A percentile compares a stretch with the other conserved stretches of the same genome.
These are phyloP conservation scores for Mortierella sp. DNA, from an alignment of 371 early-diverging fungal species.

Conservation along the genomic window DNA sequence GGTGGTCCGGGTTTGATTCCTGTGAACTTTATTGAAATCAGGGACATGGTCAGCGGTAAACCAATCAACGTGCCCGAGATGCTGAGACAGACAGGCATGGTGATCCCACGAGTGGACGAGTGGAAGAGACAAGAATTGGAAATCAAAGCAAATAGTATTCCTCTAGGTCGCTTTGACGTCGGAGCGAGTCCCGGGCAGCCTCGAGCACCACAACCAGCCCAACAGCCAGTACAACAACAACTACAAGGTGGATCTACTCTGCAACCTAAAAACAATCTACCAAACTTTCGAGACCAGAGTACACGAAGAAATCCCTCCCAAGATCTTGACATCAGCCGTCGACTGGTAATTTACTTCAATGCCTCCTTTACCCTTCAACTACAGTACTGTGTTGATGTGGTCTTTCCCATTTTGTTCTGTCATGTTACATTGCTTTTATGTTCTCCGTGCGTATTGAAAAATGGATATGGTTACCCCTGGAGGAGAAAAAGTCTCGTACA, in stretches of 20 bases:
- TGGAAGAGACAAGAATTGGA: slow-evolving; percentile 79
- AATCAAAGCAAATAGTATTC: slow-evolving; percentile 69
- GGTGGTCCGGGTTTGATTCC: slow-evolving; percentile 86
- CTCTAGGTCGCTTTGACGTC: slow-evolving; percentile 72
- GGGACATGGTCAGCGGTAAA: slow-evolving; percentile 59
- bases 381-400: too few species aligned
- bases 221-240: slow-evolving; percentile 18
- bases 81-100: slow-evolving; percentile 31
- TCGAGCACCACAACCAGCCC: slow-evolving; percentile 35
- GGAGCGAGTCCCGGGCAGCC: slow-evolving; percentile 71
- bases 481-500: too few species aligned
- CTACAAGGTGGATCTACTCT: slow-evolving; percentile 35
- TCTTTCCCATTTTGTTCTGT: too few species aligned
- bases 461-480: too few species aligned
- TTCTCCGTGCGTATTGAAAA: too few species aligned
- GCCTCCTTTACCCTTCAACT: too few species aligned
- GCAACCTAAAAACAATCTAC: slow-evolving; percentile 43
- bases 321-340: slow-evolving; percentile 40
- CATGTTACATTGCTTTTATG: too few species aligned
- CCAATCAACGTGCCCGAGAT: slow-evolving; percentile 27
- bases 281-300: slow-evolving; percentile 10
- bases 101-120: slow-evolving; percentile 77
- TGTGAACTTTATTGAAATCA: slow-evolving; percentile 80
- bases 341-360: slow-evolving; percentile 39
- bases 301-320: slow-evolving; percentile 28